phyloP scores from a whole-genome alignment of 805 yeast genomes.

The Myxozyma kluyveri region DNA sequence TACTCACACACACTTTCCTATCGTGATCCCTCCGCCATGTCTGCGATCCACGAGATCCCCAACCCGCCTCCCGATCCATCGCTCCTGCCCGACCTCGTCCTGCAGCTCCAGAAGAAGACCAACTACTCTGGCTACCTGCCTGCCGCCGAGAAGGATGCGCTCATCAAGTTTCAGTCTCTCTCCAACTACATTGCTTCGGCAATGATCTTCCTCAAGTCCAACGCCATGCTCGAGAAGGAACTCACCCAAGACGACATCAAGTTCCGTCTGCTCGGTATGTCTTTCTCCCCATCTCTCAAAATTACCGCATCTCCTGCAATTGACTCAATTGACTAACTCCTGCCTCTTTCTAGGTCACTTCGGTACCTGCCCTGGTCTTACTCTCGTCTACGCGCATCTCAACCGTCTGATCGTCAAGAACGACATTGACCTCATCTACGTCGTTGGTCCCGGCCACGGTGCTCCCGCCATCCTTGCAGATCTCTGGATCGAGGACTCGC shows the following conservation, averaged over 20 bases:
- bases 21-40: constrained; percentile 1
- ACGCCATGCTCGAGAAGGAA: constrained; percentile 16
- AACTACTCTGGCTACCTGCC: constrained; percentile 20
- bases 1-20: neutral
- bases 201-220: constrained; percentile 26
- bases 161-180: constrained; percentile 26
- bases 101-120: constrained; percentile 20
- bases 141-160: constrained; percentile 17
- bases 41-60: constrained; percentile 12
- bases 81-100: constrained; percentile 25
- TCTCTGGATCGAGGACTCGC: constrained; percentile 29
- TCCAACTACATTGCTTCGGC: constrained; percentile 27
- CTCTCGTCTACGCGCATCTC: constrained; percentile 26
- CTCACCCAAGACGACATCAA: constrained; percentile 28
- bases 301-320: neutral
- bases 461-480: constrained; percentile 31
- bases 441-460: constrained; percentile 32
- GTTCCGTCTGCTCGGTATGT: constrained; percentile 28
- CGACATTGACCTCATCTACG: constrained; percentile 25
- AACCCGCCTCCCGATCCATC: constrained; percentile 28
- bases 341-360: constrained; percentile 20
- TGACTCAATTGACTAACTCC: neutral
- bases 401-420: constrained; percentile 27
- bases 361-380: constrained; percentile 32
- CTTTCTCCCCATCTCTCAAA: neutral